These are phyloP conservation scores for Ceratocystis ficicola DNA, from an alignment of 2,329 filamentous ascomycete genomes.

Conservation along the genomic window DNA sequence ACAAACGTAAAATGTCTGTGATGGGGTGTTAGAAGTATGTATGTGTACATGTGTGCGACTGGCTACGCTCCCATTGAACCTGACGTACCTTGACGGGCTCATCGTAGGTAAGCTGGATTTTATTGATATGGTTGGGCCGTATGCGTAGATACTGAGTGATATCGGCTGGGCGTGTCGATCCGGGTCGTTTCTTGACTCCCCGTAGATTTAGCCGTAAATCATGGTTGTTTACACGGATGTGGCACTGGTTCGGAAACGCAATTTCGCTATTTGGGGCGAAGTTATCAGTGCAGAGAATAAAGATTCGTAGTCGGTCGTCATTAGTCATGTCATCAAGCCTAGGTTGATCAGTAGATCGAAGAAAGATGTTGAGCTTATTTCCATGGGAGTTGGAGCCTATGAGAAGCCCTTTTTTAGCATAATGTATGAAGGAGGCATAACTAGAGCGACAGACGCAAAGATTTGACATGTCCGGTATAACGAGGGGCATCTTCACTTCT, in stretches of 20 bases:
- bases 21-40: slow-evolving; percentile 23
- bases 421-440: neutral
- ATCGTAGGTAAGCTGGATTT: slow-evolving; percentile 86
- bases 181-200: slow-evolving; percentile 89
- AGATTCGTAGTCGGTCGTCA: slow-evolving; percentile 55
- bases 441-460: neutral
- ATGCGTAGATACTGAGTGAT: slow-evolving; percentile 67
- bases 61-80: neutral
- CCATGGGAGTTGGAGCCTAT: slow-evolving; percentile 9
- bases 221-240: slow-evolving; percentile 77
- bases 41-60: too few relatives aligned
- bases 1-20: slow-evolving; percentile 58
- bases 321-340: slow-evolving; percentile 43
- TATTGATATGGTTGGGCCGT: slow-evolving; percentile 54
- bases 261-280: slow-evolving; percentile 58
- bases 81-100: slow-evolving; percentile 67
- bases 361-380: slow-evolving; percentile 34
- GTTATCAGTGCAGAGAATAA: slow-evolving; percentile 72
- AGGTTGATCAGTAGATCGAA: slow-evolving; percentile 41
- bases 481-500: slow-evolving; percentile 26
- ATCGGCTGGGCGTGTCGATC: slow-evolving; percentile 85
- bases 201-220: slow-evolving; percentile 89
- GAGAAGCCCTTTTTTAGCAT: neutral
- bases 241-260: slow-evolving; percentile 81
- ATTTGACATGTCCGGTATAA: neutral